A percentile compares a stretch with the other conserved stretches of the same genome.
Evolutionary conservation across 768 basidiomycete genomes (phyloP).

Genomic region (Royoungia palumana): DNA sequence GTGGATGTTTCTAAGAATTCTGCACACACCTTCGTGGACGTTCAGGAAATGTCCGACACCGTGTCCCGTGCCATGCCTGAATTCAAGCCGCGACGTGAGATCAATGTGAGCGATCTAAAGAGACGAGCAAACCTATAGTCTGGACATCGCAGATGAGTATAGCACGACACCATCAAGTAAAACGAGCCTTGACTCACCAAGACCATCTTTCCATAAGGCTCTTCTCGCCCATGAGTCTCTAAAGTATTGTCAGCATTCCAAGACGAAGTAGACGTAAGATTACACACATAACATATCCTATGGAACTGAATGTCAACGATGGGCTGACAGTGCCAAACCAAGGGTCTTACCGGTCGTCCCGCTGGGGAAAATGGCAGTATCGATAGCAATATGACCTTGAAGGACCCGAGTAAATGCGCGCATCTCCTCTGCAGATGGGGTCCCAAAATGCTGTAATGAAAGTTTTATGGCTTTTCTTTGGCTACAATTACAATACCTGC

Average conservation of each 20-base stretch:
- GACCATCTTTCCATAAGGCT: slow-evolving; percentile 81
- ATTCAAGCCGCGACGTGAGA: slow-evolving; percentile 6
- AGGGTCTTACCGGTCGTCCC: slow-evolving; percentile 63
- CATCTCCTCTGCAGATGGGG: slow-evolving; percentile 76
- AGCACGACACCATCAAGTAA: neutral
- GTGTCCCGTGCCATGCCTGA: slow-evolving; percentile 88
- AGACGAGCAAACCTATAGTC: slow-evolving; percentile 51
- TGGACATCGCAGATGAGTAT: slow-evolving; percentile 17
- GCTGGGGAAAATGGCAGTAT: slow-evolving; percentile 76
- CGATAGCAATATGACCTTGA: slow-evolving; percentile 89
- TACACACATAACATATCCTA: slow-evolving; percentile 57
- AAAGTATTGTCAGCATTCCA: slow-evolving; percentile 1
- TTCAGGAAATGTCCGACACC: slow-evolving; percentile 94
- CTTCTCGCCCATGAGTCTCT: slow-evolving; percentile 82
- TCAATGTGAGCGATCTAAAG: neutral
- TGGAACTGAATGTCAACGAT: neutral
- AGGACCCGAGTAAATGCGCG: slow-evolving; percentile 89
- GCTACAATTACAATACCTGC: slow-evolving; percentile 37
- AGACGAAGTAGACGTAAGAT: neutral
- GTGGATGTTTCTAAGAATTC: neutral
- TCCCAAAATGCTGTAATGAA: slow-evolving; percentile 76
- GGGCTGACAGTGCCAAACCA: neutral
- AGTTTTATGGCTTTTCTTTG: neutral
- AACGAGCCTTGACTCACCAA: slow-evolving; percentile 48
- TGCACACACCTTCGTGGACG: slow-evolving; percentile 69